Evolutionary conservation across 495 filamentous ascomycete species (phyloP), one percentile per base, ranked within the genome.

Genomic region (Hypoxylon lienhwacheense): DNA sequence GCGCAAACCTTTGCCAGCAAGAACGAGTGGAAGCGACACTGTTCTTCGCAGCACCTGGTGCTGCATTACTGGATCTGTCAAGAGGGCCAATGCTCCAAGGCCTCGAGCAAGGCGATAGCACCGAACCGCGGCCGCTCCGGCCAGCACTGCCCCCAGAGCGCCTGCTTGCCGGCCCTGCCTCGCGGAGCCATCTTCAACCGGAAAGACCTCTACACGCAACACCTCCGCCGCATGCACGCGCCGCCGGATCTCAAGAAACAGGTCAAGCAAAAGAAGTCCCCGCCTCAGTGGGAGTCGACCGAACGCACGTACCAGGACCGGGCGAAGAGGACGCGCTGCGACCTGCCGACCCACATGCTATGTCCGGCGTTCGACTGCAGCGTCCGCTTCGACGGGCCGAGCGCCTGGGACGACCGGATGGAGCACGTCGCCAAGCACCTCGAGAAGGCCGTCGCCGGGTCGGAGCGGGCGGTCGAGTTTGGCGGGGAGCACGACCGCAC

Each of bases 141-240:
- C 63, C 76, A 67, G 26, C 54, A 73, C n/a, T 62, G 42, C 14
- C 36, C 53, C 10, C 39, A 53, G 4, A 66, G 36, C 67, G 64
- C 52, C 36, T 35, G 25, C 49, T 14, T 41, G 15, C 29, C 57
- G 6, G 19, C 21, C 7, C 54, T 65, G 4, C 67, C 67, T 8
- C 66, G 66, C 24, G 73, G 73, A 14, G 85, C 88, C 45, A 84
- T 89, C 66, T 95, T 95, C 74, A 93, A 95, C 70, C 86, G 91
- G 56, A 96, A 95, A 66, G 91, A 96, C 58, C 82, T 96, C 17
- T 95, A 91, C 76, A 90, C 85, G 0, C 90, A 95, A 59, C 91
- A 96, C 54, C 76, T 92, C 1, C 82, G 89, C 6, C 83, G 91
- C 46, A 95, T 95, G 91, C 91, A 96, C 64, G 69, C 73, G 0